These are phyloP conservation scores for Botrytis fragariae DNA, from an alignment of 2,329 filamentous ascomycete species.

Conservation along the genomic window DNA sequence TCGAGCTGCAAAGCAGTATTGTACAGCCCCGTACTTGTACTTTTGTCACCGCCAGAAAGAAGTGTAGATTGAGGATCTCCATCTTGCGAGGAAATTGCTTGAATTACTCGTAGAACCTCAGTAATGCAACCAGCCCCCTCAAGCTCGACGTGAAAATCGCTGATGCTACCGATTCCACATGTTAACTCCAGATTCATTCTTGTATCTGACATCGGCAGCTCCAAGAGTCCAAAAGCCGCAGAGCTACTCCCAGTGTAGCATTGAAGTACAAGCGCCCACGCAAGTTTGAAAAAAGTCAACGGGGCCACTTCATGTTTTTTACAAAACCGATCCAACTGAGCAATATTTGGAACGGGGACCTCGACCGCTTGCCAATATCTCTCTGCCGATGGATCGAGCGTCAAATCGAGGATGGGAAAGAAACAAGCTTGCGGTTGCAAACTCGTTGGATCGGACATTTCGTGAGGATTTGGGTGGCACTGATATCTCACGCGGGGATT, in stretches of 20 bases:
- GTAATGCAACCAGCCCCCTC: background rate
- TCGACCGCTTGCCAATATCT: slow-evolving; percentile 13
- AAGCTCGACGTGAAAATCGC: background rate
- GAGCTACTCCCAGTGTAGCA: slow-evolving; percentile 38
- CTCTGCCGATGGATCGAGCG: background rate
- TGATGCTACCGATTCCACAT: background rate
- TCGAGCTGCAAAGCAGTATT: slow-evolving; percentile 8
- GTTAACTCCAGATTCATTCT: background rate
- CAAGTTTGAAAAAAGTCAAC: slow-evolving; percentile 21
- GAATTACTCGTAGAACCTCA: background rate
- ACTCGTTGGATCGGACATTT: background rate
- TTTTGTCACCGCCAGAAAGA: background rate
- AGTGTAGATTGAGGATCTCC: background rate
- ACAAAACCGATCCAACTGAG: background rate
- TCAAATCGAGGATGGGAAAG: slow-evolving; percentile 9
- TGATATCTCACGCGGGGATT: no score
- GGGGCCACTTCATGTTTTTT: background rate
- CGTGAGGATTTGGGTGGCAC: background rate
- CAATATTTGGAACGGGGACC: background rate
- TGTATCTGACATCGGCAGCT: slow-evolving; percentile 28
- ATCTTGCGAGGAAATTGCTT: background rate
- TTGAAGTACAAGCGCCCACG: slow-evolving; percentile 44
- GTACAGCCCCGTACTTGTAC: background rate
- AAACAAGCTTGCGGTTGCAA: slow-evolving; percentile 6
- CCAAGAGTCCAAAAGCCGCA: slow-evolving; percentile 44